These are phyloP conservation scores for Hydnum rufescens DNA, from an alignment of 768 basidiomycete species.

Conservation along the genomic window DNA sequence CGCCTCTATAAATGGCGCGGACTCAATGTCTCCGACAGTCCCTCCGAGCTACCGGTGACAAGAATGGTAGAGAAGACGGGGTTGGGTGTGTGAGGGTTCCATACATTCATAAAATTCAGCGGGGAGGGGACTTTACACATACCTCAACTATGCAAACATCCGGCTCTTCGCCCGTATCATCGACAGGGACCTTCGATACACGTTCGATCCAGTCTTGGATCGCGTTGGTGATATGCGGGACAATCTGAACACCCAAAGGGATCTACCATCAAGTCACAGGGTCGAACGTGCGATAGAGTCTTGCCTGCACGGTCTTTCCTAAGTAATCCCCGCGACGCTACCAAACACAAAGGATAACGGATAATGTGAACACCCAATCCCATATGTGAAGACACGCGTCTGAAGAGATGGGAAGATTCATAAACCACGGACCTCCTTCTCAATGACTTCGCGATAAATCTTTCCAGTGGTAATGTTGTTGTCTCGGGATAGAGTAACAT, in stretches of 20 bases:
- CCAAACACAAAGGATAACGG: not conserved
- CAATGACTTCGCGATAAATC: slow-evolving; percentile 92
- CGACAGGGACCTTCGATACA: slow-evolving; percentile 84
- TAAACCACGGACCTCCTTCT: slow-evolving; percentile 57
- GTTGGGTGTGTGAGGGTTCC: not conserved
- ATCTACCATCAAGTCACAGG: not conserved
- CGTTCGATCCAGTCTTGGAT: slow-evolving; percentile 98
- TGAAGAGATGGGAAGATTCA: not conserved
- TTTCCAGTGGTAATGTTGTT: slow-evolving; percentile 99
- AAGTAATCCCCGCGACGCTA: slow-evolving; percentile 44
- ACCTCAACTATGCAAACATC: slow-evolving; percentile 98
- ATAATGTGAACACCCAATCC: not conserved
- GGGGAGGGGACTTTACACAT: slow-evolving; percentile 9
- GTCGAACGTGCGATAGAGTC: slow-evolving; percentile 7
- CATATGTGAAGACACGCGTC: not conserved
- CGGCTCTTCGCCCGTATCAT: slow-evolving; percentile 79
- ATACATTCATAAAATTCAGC: not conserved
- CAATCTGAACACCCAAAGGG: slow-evolving; percentile 34
- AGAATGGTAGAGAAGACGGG: not conserved
- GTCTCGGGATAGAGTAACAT: slow-evolving; percentile 81
- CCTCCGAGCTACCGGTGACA: slow-evolving; percentile 66
- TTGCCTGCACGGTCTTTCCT: slow-evolving; percentile 89
- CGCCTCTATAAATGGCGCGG: slow-evolving; percentile 92
- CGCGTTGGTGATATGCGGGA: slow-evolving; percentile 89
- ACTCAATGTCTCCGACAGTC: slow-evolving; percentile 97